Evolutionary conservation across 2,329 filamentous ascomycete species (phyloP).

Genomic region (Aureobasidium uvarum): DNA sequence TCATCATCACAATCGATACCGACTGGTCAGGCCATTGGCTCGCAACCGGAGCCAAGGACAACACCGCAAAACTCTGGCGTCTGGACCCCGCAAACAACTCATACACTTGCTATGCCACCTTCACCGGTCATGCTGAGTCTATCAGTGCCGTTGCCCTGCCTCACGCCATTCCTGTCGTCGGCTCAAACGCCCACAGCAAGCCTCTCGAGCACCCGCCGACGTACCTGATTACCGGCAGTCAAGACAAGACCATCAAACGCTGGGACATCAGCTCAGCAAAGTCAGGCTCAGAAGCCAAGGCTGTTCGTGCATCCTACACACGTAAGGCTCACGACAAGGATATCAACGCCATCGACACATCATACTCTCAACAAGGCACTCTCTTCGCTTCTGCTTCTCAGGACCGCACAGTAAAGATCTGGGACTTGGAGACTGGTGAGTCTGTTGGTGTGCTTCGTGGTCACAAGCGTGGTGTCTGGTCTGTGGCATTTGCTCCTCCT

Average conservation of each 20-base stretch:
- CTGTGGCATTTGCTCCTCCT: slow-evolving; percentile 81
- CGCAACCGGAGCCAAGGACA: slow-evolving; percentile 94
- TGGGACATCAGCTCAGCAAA: slow-evolving; percentile 70
- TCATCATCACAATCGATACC: slow-evolving; percentile 89
- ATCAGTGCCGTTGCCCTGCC: slow-evolving; percentile 86
- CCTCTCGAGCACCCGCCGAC: slow-evolving; percentile 76
- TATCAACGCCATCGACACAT: slow-evolving; percentile 87
- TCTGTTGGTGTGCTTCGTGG: slow-evolving; percentile 87
- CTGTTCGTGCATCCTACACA: slow-evolving; percentile 72
- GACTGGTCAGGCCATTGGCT: slow-evolving; percentile 99
- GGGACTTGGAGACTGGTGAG: slow-evolving; percentile 86
- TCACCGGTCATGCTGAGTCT: slow-evolving; percentile 92
- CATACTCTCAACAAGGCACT: slow-evolving; percentile 62
- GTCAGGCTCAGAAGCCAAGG: slow-evolving; percentile 46
- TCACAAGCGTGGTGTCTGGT: slow-evolving; percentile 94
- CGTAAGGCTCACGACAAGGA: slow-evolving; percentile 98
- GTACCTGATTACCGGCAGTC: slow-evolving; percentile 87
- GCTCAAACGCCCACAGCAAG: slow-evolving; percentile 67
- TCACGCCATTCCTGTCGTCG: slow-evolving; percentile 63
- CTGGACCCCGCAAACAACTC: slow-evolving; percentile 73
- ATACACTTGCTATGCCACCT: slow-evolving; percentile 75
- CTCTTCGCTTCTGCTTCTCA: slow-evolving; percentile 95
- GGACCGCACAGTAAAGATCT: slow-evolving; percentile 95
- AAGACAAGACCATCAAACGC: slow-evolving; percentile 92
- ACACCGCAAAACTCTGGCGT: slow-evolving; percentile 86